These are phyloP conservation scores for Paecilomyces sp. DNA, from an alignment of 2,329 filamentous ascomycete species.

Conservation along the genomic window DNA sequence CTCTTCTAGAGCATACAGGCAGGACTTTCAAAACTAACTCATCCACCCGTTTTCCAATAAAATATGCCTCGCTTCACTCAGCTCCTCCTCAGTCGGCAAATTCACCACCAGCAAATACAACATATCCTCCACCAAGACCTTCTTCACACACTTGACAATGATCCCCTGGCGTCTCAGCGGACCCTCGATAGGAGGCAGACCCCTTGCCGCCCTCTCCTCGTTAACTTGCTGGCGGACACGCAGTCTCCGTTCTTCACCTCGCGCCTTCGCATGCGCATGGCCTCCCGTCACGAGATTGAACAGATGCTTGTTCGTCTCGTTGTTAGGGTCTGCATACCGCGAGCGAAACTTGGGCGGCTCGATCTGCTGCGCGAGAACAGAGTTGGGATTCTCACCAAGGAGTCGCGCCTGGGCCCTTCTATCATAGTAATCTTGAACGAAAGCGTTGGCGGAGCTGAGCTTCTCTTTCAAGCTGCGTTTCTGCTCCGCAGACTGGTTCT, in stretches of 20 bases:
- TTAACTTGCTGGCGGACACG: neutral
- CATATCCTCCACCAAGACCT: neutral
- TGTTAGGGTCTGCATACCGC: neutral
- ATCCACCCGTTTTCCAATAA: neutral
- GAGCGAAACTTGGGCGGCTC: neutral
- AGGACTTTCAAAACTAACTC: neutral
- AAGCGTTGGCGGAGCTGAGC: neutral
- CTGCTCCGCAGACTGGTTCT: neutral
- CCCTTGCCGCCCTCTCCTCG: neutral
- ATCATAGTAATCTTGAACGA: neutral
- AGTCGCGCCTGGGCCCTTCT: neutral
- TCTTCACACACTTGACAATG: neutral
- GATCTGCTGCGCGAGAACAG: neutral
- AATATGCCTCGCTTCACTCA: neutral
- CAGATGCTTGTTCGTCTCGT: neutral
- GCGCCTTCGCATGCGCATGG: neutral
- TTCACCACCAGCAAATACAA: neutral
- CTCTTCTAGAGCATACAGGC: too few relatives aligned
- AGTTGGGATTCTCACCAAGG: neutral
- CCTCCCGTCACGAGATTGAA: neutral
- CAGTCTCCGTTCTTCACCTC: neutral
- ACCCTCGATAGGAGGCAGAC: neutral
- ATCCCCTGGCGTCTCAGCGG: neutral
- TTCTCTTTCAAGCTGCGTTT: neutral
- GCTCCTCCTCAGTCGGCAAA: neutral